Base-by-base conservation (phyloP, 352 stramenopile species). In the Elongisporangium prolatum region DNA sequence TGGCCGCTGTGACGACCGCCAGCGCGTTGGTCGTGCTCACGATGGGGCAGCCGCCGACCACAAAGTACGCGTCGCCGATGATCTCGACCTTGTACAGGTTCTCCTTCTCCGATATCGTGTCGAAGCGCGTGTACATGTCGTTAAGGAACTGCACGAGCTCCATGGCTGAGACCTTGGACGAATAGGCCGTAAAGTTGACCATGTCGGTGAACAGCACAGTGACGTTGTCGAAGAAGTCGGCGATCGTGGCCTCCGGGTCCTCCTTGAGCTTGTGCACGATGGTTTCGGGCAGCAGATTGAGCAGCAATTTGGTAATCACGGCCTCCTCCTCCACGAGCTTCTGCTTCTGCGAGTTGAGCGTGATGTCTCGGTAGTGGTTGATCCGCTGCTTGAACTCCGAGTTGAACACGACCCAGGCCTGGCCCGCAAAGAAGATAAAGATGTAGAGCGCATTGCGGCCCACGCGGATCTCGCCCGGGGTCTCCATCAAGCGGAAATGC, bases 61-160 rank as follows among this genome's bases (percentile, higher is more conserved):
- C 86, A 53, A 89, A 88, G 64, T 96, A 97, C 10, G 88, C 86
- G 61, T 95, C 80, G 18, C 84, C 88, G 20, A 97, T 91, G 56
- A 93, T 96, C 64, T 97, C 86, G 8, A 96, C 84, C 61, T 96
- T 97, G 73, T 96, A 91, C 2, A 96, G 72, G 40, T 83, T 82
- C 60, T 95, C 83, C 38, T 89, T 81, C 64, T 96, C 82, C 11
- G 84, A 75, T 54, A 95, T 86, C 50, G 77, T 84, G 63, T 96
- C 88, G 47, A 97, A 96, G 14, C 83, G 73, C 22, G 86, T 93
- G 67, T 93, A 97, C 72, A 95, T 88, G 51, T 87, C 84, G 65
- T 97, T 93, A 28, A 96, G 70, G 53, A 95, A 89, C 58, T 92
- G 80, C n/a, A 97, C 83, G 13, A 97, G 67, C 59, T 96, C 79